Base-by-base conservation (phyloP, 345 rosid genomes). In the Citrus medica region DNA sequence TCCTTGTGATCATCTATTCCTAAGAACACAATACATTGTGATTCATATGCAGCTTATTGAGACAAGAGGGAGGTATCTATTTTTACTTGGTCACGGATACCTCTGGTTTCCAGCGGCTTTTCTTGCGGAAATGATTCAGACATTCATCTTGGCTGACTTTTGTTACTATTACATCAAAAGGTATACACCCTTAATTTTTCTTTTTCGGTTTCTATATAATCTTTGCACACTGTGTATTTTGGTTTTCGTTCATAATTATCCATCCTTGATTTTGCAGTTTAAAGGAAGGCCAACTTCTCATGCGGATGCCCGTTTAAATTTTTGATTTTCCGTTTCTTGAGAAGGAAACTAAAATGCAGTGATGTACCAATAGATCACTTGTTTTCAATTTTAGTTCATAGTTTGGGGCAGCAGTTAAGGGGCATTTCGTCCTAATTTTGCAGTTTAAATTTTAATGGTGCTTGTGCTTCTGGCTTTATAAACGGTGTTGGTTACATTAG, bases 141-240 rank as follows among this genome's bases (percentile, higher is more conserved):
- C 98, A 19, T 95, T 95, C 79, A 92, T 95, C 83, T 84, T 95
- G 77, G 90, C 92, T 0, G 98, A 95, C 76, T 95, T 95, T 58
- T 93, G 98, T 76, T 95, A 89, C 85, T 95, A 93, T 83, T 93
- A 95, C 81, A 79, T 90, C 62, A 91, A 88, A 82, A 91, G 97
- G 98, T 90, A 38, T 38, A 0, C 2, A 79, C 4, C 21, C 30
- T 9, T 69, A 9, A 67, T n/a, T 9, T 28, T n/a, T 0, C 27
- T 12, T 64, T 48, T 25, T 60, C 12, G 3, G 4, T 19, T 67
- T 7, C 16, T 35, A 22, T 13, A 17, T 12, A 4, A n/a, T 9
- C 4, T 1, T 30, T 19, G 1, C 5, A 40, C 14, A 0, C 1
- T 27, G 21, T 4, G 21, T 22, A 2, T 27, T 67, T 19, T 21